phyloP scores from a whole-genome alignment of 371 early-diverging fungal genomes.

The Funneliformis caledonium region DNA sequence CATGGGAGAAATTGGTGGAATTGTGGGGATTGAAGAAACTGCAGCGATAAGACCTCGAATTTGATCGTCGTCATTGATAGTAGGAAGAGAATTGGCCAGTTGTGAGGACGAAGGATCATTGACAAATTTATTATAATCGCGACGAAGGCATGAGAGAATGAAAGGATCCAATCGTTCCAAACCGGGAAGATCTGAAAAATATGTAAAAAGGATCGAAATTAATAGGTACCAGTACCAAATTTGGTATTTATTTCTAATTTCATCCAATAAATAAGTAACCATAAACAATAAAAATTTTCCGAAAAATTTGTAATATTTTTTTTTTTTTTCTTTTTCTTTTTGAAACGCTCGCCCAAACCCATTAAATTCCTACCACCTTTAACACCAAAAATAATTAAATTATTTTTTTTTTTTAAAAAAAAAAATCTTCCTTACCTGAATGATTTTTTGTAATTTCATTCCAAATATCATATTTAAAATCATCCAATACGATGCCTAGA shows the following conservation, averaged over 20 bases:
- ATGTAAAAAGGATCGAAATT: neutral
- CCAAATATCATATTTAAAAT: slow-evolving; percentile 18
- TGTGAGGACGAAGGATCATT: neutral
- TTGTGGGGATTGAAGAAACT: no score
- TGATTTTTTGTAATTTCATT: neutral
- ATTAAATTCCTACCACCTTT: neutral
- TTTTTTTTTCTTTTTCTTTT: neutral
- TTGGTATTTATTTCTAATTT: no score
- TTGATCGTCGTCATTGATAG: slow-evolving; percentile 8
- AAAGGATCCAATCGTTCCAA: neutral
- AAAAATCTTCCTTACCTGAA: slow-evolving; percentile 1
- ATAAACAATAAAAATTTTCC: neutral
- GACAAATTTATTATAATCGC: slow-evolving; percentile 37
- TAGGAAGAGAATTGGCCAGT: neutral
- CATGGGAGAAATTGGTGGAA: neutral
- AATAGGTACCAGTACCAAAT: no score
- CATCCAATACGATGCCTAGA: slow-evolving; percentile 22
- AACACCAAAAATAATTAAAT: neutral
- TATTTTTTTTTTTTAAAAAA: neutral
- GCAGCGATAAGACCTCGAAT: slow-evolving; percentile 1
- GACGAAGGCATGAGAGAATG: slow-evolving; percentile 27
- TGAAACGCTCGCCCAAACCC: neutral
- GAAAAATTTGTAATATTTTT: neutral
- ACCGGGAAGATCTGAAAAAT: neutral
- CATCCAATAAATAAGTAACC: neutral